Conservation (phyloP, 1,284 basidiomycete genomes). For the Fistulina hepatica region DNA sequence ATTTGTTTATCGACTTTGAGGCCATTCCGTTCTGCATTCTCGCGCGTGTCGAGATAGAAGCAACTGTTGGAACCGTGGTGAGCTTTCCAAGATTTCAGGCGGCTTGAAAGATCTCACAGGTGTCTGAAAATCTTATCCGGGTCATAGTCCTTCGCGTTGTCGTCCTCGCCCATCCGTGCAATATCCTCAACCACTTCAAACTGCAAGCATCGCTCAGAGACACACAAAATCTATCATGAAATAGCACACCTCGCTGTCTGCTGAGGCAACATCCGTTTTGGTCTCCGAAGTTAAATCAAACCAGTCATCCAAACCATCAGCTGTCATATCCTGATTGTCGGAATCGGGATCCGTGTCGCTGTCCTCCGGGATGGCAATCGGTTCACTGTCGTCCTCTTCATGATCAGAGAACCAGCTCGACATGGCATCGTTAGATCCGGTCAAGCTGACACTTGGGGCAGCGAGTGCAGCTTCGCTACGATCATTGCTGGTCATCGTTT, state of each 20-base stretch:
- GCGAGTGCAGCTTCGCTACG: no score
- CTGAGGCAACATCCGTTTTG: not conserved
- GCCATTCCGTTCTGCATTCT: slow-evolving; percentile 63
- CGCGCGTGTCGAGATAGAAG: slow-evolving; percentile 79
- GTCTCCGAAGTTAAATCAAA: not conserved
- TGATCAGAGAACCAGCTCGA: no score
- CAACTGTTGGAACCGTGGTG: slow-evolving; percentile 33
- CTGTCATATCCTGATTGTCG: slow-evolving; percentile 45
- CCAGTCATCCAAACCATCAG: slow-evolving; percentile 18
- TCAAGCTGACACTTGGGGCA: no score
- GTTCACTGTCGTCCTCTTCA: slow-evolving; percentile 12
- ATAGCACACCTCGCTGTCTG: no score
- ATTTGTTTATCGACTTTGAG: slow-evolving; percentile 35
- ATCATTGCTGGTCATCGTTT: not conserved
- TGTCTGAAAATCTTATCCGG: slow-evolving; percentile 66
- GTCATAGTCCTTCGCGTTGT: slow-evolving; percentile 64
- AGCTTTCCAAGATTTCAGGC: not conserved
- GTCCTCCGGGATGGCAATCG: slow-evolving; percentile 11
- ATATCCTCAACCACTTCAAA: slow-evolving; percentile 16
- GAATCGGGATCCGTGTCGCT: slow-evolving; percentile 47
- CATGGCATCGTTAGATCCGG: not conserved
- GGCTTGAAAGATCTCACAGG: slow-evolving; percentile 38
- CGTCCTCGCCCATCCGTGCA: slow-evolving; percentile 55
- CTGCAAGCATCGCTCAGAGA: not conserved
- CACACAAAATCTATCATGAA: no score